A percentile compares a stretch with the other conserved stretches of the same genome.
These are phyloP conservation scores for Nannizziopsis arthrosporioides DNA, from an alignment of 2,329 filamentous ascomycete genomes.

Conservation along the genomic window DNA sequence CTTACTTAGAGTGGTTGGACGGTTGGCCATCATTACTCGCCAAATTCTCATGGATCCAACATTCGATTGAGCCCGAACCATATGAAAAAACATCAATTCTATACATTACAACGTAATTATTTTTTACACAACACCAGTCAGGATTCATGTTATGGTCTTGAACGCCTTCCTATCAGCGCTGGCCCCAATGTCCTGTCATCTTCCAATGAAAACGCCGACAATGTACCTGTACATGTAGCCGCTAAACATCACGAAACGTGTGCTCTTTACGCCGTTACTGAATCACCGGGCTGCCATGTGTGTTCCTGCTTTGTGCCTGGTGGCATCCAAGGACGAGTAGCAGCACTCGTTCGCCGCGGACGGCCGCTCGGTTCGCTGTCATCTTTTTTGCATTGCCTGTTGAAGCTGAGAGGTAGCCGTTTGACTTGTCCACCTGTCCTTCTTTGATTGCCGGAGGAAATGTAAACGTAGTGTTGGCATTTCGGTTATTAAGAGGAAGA, in stretches of 20 bases:
- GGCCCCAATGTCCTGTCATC: background rate
- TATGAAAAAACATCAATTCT: background rate
- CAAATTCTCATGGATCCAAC: too few relatives aligned
- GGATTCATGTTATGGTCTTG: slow-evolving; percentile 2
- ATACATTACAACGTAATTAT: slow-evolving; percentile 5
- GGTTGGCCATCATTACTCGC: too few relatives aligned
- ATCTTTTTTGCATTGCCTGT: slow-evolving; percentile 30
- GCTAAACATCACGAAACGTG: slow-evolving; percentile 9
- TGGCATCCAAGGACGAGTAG: slow-evolving; percentile 49
- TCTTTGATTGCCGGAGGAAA: slow-evolving; percentile 20
- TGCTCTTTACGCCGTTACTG: slow-evolving; percentile 15
- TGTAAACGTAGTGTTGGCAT: slow-evolving; percentile 28
- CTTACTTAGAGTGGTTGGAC: too few relatives aligned
- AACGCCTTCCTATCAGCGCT: slow-evolving; percentile 7
- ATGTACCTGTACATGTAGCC: slow-evolving; percentile 4
- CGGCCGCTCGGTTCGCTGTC: slow-evolving; percentile 37
- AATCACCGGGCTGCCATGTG: slow-evolving; percentile 55
- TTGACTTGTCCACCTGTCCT: background rate
- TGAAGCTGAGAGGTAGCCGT: slow-evolving; percentile 8
- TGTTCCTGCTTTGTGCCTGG: slow-evolving; percentile 76
- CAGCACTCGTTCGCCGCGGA: slow-evolving; percentile 30
- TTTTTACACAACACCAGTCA: slow-evolving; percentile 1
- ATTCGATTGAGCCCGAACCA: too few relatives aligned
- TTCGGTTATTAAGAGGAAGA: slow-evolving; percentile 49
- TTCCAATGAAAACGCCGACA: slow-evolving; percentile 3